Evolutionary conservation across 2,329 filamentous ascomycete species (phyloP), one percentile per base, ranked within the genome.

Genomic region (Pyrenochaeta sp.): DNA sequence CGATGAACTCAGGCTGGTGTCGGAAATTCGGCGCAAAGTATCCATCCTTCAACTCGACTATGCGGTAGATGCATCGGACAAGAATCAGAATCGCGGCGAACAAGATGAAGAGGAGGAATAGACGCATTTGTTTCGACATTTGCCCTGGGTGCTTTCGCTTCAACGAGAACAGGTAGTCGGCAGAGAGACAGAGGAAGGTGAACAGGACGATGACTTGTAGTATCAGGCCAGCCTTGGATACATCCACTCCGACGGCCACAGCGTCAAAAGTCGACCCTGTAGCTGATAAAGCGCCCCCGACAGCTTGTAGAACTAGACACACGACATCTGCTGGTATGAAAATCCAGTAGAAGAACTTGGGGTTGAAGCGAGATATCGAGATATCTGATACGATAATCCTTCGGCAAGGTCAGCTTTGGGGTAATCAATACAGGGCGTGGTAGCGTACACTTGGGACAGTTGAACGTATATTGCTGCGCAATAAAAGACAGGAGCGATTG

Each of bases 251-350:
- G n/a, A n/a, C n/a, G 17, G 14, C 19, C 3, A 23, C 7, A 7
- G n/a, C 20, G 21, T 7, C n/a, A n/a, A 9, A 18, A 6, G n/a
- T 17, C 10, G 32, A 20, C n/a, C n/a, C n/a, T 9, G 19, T 24
- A 15, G 19, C 13, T 9, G 43, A 46, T 7, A 46, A 22, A 4
- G 43, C 43, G 24, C 43, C 43, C 11, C 43, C 43, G 3, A 34
- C 29, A 14, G 43, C 36, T 31, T 44, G 45, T 6, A 44, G 35
- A 21, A 44, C 31, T 11, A 48, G 35, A 20, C 32, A 39, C 17
- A 36, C 15, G 11, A 48, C 10, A 23, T 48, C 45, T 22, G 14
- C n/a, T 11, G 45, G 45, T 11, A 48, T 44, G 24, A 48, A 48
- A 9, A 43, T 14, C 34, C 30, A 44, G 30, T 39, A 39, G 31